phyloP scores from a whole-genome alignment of 768 basidiomycete species.

The Ramaria sp. region DNA sequence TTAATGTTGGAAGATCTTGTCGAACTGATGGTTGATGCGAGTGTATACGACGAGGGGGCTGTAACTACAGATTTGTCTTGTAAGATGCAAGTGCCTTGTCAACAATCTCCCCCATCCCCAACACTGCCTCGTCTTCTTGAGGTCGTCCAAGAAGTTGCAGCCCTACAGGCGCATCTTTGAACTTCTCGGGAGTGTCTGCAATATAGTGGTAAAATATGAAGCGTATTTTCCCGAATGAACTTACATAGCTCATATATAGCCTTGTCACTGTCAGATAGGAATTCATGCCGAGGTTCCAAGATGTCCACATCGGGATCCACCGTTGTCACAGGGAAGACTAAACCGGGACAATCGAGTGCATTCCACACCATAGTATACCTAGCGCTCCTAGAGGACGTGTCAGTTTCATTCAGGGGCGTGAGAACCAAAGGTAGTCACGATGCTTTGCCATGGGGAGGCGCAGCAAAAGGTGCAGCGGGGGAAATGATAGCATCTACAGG shows the following conservation, averaged over 20 bases:
- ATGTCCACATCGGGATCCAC: constrained; percentile 46
- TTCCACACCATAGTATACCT: constrained; percentile 60
- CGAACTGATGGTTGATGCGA: too few species aligned
- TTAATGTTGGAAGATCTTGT: too few species aligned
- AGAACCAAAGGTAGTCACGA: constrained; percentile 23
- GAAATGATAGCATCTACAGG: constrained; percentile 68
- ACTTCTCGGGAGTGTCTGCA: constrained; percentile 47
- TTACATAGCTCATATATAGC: constrained; percentile 41
- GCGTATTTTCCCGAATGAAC: constrained; percentile 16
- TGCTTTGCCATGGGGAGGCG: constrained; percentile 57
- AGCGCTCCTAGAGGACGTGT: constrained; percentile 25
- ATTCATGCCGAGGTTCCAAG: constrained; percentile 32
- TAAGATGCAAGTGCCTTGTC: constrained; percentile 27
- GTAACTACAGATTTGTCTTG: neutral
- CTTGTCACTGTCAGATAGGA: constrained; percentile 38
- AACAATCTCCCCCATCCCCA: constrained; percentile 58
- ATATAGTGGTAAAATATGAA: neutral
- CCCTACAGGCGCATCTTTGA: constrained; percentile 45
- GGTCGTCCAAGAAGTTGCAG: constrained; percentile 61
- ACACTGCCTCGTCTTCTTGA: constrained; percentile 65
- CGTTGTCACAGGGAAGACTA: constrained; percentile 54
- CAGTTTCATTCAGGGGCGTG: constrained; percentile 7
- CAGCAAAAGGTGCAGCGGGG: constrained; percentile 48
- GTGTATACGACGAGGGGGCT: too few species aligned
- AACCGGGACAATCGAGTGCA: constrained; percentile 48